phyloP scores from a whole-genome alignment of 1,284 basidiomycete species.

The Leccinum fallax region DNA sequence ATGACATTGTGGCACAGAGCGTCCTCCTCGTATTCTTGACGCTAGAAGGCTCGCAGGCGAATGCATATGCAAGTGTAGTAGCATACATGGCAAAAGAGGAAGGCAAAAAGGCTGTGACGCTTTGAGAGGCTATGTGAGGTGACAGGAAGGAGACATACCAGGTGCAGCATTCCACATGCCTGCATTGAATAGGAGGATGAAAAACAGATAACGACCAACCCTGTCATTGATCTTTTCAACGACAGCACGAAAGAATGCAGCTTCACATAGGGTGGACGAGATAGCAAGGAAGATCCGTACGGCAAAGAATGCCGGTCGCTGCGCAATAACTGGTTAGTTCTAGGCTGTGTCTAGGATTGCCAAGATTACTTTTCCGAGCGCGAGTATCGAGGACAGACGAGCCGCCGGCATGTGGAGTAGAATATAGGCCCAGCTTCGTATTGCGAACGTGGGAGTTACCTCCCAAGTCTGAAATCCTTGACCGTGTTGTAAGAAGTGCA shows the following conservation, averaged over 20 bases:
- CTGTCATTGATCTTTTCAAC: conserved; percentile 84
- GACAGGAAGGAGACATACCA: conserved; percentile 45
- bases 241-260: conserved; percentile 83
- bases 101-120: conserved; percentile 78
- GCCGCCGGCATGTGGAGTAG: conserved; percentile 72
- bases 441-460: conserved; percentile 85
- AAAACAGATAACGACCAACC: conserved; percentile 89
- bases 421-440: conserved; percentile 95
- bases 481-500: conserved; percentile 86
- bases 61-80: conserved; percentile 81
- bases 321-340: conserved; percentile 14
- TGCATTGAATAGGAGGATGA: conserved; percentile 82
- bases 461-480: conserved; percentile 99
- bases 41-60: conserved; percentile 72
- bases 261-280: conserved; percentile 80
- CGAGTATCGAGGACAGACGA: conserved; percentile 44
- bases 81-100: conserved; percentile 96
- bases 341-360: background rate
- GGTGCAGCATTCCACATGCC: conserved; percentile 93
- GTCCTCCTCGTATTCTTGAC: conserved; percentile 57
- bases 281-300: conserved; percentile 80
- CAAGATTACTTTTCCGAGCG: conserved; percentile 52
- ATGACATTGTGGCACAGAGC: conserved; percentile 65
- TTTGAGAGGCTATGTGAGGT: conserved; percentile 8
- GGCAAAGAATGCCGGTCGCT: conserved; percentile 88